Conservation (phyloP, 108 stramenopile species). For the Pseudonitzschia multiseries region DNA sequence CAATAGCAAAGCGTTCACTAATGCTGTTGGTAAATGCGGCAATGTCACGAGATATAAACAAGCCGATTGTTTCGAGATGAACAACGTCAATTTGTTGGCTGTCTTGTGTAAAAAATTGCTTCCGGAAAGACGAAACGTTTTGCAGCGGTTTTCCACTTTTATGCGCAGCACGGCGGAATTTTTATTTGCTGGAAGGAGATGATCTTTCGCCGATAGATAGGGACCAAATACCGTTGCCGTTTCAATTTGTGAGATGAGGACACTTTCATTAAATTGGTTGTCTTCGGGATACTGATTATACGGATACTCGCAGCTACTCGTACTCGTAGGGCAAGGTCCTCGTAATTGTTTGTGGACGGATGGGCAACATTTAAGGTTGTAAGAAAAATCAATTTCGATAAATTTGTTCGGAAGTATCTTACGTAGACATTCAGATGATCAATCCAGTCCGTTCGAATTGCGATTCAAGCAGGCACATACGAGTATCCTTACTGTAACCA, state of each 20-base stretch:
- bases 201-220: too few relatives aligned
- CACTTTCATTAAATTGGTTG: too few relatives aligned
- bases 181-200: too few relatives aligned
- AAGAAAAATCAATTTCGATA: neutral
- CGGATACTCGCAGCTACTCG: too few relatives aligned
- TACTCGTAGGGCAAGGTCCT: neutral
- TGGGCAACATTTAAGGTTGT: neutral
- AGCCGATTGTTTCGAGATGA: neutral
- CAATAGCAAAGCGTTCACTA: conserved; percentile 5
- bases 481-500: too few relatives aligned
- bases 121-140: neutral
- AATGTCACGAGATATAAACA: neutral
- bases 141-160: neutral
- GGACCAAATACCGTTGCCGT: too few relatives aligned
- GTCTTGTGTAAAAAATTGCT: neutral
- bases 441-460: too few relatives aligned
- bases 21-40: neutral
- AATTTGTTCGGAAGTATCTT: neutral
- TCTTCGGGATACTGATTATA: too few relatives aligned
- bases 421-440: neutral
- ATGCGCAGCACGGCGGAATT: neutral
- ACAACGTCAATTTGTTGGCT: too few relatives aligned
- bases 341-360: neutral
- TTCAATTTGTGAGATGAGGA: too few relatives aligned
- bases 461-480: too few relatives aligned